phyloP scores from a whole-genome alignment of 352 stramenopile species.

The Globisporangium nagaii region DNA sequence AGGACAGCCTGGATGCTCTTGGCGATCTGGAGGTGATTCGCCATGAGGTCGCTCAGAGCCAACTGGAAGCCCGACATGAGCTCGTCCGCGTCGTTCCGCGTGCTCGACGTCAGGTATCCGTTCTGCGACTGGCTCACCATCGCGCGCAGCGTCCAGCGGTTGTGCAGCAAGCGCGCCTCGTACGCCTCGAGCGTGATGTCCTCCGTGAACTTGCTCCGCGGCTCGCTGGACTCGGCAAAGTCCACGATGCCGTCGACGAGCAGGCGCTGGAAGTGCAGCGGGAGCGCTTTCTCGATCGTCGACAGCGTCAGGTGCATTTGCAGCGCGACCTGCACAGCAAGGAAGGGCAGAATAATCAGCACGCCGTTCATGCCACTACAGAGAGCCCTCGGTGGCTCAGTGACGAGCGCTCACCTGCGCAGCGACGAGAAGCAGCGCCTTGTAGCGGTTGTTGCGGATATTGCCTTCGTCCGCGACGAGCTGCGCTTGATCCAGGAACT shows the following conservation, averaged over 20 bases:
- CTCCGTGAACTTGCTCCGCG: slow-evolving; percentile 23
- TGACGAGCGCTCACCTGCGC: slow-evolving; percentile 30
- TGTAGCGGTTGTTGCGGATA: slow-evolving; percentile 69
- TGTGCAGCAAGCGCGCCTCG: slow-evolving; percentile 58
- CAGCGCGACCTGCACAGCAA: slow-evolving; percentile 30
- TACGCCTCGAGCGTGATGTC: slow-evolving; percentile 32
- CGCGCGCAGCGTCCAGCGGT: slow-evolving; percentile 71
- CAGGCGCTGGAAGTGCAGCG: slow-evolving; percentile 75
- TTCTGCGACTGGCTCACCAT: slow-evolving; percentile 67
- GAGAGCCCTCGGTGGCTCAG: too few species aligned
- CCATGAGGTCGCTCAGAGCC: slow-evolving; percentile 58
- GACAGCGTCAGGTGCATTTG: slow-evolving; percentile 63
- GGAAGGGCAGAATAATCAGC: too few species aligned
- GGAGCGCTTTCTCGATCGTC: slow-evolving; percentile 51
- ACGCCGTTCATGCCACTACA: too few species aligned
- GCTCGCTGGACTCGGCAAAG: slow-evolving; percentile 42
- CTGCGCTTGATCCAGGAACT: slow-evolving; percentile 82
- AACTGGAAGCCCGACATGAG: slow-evolving; percentile 55
- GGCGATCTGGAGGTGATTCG: slow-evolving; percentile 51
- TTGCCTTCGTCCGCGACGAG: slow-evolving; percentile 75
- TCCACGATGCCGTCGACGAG: slow-evolving; percentile 79
- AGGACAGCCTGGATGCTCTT: slow-evolving; percentile 53
- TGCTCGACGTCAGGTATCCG: slow-evolving; percentile 64
- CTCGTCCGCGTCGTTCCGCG: slow-evolving; percentile 61
- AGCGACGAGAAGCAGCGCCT: slow-evolving; percentile 58